phyloP scores from a whole-genome alignment of 192 early-diverging fungal genomes.

The Funneliformis geosporum region DNA sequence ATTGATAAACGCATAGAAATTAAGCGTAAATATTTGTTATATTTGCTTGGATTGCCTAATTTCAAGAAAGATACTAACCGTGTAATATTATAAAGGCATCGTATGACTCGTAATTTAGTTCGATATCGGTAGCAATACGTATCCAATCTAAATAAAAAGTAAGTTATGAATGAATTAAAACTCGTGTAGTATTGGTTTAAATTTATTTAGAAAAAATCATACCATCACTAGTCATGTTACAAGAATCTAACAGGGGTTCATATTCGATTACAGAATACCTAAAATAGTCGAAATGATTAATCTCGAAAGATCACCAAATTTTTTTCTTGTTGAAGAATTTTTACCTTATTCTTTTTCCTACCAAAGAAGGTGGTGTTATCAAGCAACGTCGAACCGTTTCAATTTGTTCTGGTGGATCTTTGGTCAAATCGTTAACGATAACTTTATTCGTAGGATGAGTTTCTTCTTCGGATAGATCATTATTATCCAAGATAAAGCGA shows the following conservation, averaged over 20 bases:
- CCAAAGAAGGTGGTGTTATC: slow-evolving; percentile 85
- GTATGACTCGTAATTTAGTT: slow-evolving; percentile 87
- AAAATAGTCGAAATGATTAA: neutral
- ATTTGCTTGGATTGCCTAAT: slow-evolving; percentile 3
- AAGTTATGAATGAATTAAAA: slow-evolving; percentile 38
- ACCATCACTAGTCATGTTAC: slow-evolving; percentile 86
- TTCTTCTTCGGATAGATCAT: slow-evolving; percentile 33
- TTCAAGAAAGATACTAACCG: slow-evolving; percentile 34
- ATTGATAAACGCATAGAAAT: neutral
- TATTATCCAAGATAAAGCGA: slow-evolving; percentile 33
- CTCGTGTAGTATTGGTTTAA: neutral
- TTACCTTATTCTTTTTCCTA: slow-evolving; percentile 82
- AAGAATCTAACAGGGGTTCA: slow-evolving; percentile 91
- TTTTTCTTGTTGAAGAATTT: neutral
- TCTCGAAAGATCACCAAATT: neutral
- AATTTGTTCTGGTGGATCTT: neutral
- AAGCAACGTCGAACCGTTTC: slow-evolving; percentile 45
- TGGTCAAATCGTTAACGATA: neutral
- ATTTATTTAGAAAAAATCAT: neutral
- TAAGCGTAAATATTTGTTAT: neutral
- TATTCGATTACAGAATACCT: slow-evolving; percentile 95
- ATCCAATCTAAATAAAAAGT: slow-evolving; percentile 75
- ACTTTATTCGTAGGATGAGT: slow-evolving; percentile 12
- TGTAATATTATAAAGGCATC: slow-evolving; percentile 98
- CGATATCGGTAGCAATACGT: slow-evolving; percentile 93